Base-by-base conservation (phyloP, 495 filamentous ascomycete genomes). In the Trichoderma parareesei region DNA sequence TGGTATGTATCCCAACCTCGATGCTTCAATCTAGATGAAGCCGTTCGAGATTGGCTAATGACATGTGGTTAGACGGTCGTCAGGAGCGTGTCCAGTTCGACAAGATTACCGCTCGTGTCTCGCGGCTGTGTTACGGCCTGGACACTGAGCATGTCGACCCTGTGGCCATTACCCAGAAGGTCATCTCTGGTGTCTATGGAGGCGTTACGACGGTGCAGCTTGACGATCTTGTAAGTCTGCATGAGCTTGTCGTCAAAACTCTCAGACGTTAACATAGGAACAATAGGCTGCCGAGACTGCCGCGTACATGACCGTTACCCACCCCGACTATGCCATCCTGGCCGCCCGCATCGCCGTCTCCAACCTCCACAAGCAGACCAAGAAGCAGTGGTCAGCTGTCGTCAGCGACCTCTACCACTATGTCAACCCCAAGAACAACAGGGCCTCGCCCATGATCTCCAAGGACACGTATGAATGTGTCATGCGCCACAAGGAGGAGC, bases 81-180 rank as follows among this genome's bases (percentile, higher is more conserved):
- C 97, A 98, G 82, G 94, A 98, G 85, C 94, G 94, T 76, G 94
- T 98, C 65, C 94, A 98, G 76, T 98, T 98, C 82, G 94, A 98
- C 82, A 98, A 98, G 80, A 98, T 98, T 84, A 98, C 94, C 66
- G 94, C 94, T 68, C 92, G 94, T 77, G 94, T 98, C 53, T 98
- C 94, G 38, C 84, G 94, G 63, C 85, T 98, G 63, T 98, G 94
- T 83, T 98, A 98, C 76, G 93, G 94, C 65, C 87, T 98, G 64
- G 95, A 98, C 75, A 83, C 88, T 53, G 94, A 97, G 65, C 94
- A 98, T 81, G 90, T 98, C 69, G 94, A 98, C 78, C 92, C 94
- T 60, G 94, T 94, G 62, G 92, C 94, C 68, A 98, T 98, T 75
- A 98, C 94, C 55, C 91, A 95, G 81, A 98, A 98, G 78, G 95